Conservation (phyloP, 192 early-diverging fungal genomes). For the Coemansia interrupta region DNA sequence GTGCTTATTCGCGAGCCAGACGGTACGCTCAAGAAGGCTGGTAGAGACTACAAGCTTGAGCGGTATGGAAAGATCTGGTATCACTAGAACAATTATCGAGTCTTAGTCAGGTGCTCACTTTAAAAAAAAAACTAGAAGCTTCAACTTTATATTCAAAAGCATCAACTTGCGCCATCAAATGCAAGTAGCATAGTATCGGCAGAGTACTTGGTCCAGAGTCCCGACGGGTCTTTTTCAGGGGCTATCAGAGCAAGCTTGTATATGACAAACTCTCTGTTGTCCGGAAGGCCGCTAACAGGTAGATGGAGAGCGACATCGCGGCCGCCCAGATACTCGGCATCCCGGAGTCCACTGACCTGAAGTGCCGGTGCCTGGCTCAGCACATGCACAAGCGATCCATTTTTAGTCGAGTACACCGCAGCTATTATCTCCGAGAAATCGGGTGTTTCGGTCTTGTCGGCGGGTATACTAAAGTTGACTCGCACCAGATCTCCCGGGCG, state of each 20-base stretch:
- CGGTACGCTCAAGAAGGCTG: constrained; percentile 55
- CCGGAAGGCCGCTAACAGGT: constrained; percentile 14
- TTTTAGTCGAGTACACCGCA: constrained; percentile 29
- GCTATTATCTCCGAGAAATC: constrained; percentile 21
- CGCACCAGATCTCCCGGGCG: constrained; percentile 28
- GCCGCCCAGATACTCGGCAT: constrained; percentile 3
- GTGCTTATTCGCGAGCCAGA: constrained; percentile 60
- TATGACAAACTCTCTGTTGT: constrained; percentile 15
- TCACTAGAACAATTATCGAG: constrained; percentile 8
- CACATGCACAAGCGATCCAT: constrained; percentile 30
- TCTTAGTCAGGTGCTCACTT: neutral
- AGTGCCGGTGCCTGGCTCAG: constrained; percentile 12
- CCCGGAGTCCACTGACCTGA: constrained; percentile 11
- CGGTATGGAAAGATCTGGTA: constrained; percentile 43
- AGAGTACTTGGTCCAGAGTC: constrained; percentile 20
- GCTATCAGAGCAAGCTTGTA: constrained; percentile 36
- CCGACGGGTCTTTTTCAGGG: constrained; percentile 20
- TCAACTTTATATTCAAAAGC: neutral
- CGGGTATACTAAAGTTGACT: constrained; percentile 15
- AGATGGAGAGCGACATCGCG: constrained; percentile 13
- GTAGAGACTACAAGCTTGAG: constrained; percentile 50
- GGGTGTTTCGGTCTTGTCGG: constrained; percentile 4
- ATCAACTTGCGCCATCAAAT: constrained; percentile 18
- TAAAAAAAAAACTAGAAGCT: neutral
- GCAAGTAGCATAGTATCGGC: constrained; percentile 40